Conservation (phyloP, 345 rosid species). For the Draba incana region DNA sequence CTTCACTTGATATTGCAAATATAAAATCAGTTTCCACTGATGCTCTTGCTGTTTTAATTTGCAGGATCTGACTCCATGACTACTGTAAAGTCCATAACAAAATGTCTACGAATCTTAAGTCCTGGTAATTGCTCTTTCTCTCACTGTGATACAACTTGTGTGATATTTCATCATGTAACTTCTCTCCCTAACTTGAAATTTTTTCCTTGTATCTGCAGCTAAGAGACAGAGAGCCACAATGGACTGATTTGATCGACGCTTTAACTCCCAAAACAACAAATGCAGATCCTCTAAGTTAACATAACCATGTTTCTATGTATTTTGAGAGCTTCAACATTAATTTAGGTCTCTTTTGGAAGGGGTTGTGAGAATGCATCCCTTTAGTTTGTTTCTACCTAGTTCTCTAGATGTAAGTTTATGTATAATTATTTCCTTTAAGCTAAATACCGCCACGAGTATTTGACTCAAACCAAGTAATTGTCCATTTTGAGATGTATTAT, state of each 20-base stretch:
- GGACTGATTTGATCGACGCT: constrained; percentile 18
- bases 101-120: constrained; percentile 65
- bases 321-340: constrained; percentile 15
- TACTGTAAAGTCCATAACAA: constrained; percentile 62
- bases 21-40: constrained; percentile 22
- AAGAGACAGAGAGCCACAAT: constrained; percentile 42
- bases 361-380: constrained; percentile 16
- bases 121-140: constrained; percentile 57
- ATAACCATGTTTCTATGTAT: constrained; percentile 1
- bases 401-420: constrained; percentile 4
- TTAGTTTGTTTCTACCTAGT: constrained; percentile 9
- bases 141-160: constrained; percentile 2
- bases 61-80: constrained; percentile 60
- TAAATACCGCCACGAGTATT: not conserved
- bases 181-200: not conserved
- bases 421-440: not conserved
- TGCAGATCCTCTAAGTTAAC: constrained; percentile 7
- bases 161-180: not conserved
- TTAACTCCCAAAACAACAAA: not conserved
- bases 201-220: constrained; percentile 46
- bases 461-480: constrained; percentile 11
- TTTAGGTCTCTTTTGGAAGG: not conserved
- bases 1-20: not conserved
- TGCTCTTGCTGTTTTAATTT: constrained; percentile 14
- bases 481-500: not conserved